phyloP scores from a whole-genome alignment of 192 early-diverging fungal species.

The Phycomyces blakesleeanus region DNA sequence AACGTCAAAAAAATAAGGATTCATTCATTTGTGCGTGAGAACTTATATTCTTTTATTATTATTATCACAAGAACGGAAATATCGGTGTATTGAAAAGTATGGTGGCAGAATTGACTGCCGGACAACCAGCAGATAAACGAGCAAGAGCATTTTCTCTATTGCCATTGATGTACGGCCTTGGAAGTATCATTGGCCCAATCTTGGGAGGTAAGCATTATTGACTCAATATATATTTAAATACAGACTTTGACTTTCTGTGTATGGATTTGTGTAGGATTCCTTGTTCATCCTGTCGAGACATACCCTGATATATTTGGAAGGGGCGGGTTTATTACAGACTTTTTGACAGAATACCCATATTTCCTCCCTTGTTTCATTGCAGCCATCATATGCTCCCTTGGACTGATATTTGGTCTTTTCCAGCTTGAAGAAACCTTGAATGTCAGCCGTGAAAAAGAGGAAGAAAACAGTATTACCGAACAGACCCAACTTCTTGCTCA shows the following conservation, averaged over 20 bases:
- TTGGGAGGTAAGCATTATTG: constrained; percentile 48
- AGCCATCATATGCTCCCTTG: constrained; percentile 48
- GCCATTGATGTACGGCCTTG: constrained; percentile 60
- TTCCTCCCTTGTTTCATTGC: constrained; percentile 67
- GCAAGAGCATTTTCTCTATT: constrained; percentile 59
- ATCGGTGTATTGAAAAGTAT: constrained; percentile 67
- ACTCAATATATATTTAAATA: neutral
- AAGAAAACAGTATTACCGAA: neutral
- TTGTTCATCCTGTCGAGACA: constrained; percentile 58
- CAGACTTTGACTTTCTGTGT: neutral
- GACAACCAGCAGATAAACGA: constrained; percentile 50
- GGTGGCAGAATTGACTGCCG: constrained; percentile 71
- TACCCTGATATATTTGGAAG: constrained; percentile 50
- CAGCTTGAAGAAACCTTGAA: constrained; percentile 52
- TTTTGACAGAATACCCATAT: constrained; percentile 62
- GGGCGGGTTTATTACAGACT: constrained; percentile 17
- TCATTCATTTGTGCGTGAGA: neutral
- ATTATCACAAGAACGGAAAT: constrained; percentile 65
- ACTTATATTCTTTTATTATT: too few relatives aligned
- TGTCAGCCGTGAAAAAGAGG: neutral
- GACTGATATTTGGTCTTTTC: constrained; percentile 48
- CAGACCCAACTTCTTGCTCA: neutral
- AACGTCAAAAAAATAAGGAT: neutral
- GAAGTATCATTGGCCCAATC: constrained; percentile 51
- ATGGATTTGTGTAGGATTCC: constrained; percentile 28